phyloP scores from a whole-genome alignment of 805 yeast genomes.

The Metschnikowia koreensis region DNA sequence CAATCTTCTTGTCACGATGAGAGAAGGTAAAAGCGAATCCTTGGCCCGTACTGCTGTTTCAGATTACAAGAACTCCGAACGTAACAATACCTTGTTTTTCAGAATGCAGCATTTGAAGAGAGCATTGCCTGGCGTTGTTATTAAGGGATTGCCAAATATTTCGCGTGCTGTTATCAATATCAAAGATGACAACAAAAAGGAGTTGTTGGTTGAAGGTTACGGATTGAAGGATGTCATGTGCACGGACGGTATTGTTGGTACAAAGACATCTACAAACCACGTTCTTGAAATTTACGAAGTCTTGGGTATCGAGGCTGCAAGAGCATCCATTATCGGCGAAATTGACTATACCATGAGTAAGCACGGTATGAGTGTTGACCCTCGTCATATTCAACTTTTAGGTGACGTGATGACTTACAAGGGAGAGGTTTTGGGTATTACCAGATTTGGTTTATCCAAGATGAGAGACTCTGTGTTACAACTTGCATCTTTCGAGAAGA shows the following conservation, averaged over 20 bases:
- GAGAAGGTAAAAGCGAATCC: slow-evolving; percentile 37
- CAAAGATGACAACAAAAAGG: slow-evolving; percentile 80
- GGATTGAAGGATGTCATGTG: slow-evolving; percentile 96
- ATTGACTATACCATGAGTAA: slow-evolving; percentile 97
- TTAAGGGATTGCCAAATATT: slow-evolving; percentile 88
- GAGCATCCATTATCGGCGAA: slow-evolving; percentile 88
- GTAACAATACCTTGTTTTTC: slow-evolving; percentile 62
- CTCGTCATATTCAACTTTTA: slow-evolving; percentile 94
- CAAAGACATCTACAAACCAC: slow-evolving; percentile 86
- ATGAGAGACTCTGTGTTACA: slow-evolving; percentile 98
- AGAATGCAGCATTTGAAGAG: slow-evolving; percentile 89
- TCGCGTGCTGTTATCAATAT: slow-evolving; percentile 96
- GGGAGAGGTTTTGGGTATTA: slow-evolving; percentile 97
- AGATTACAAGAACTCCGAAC: slow-evolving; percentile 36
- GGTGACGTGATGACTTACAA: slow-evolving; percentile 99
- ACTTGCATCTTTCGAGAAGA: slow-evolving; percentile 95
- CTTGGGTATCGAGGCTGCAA: slow-evolving; percentile 96
- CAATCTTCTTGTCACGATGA: slow-evolving; percentile 55
- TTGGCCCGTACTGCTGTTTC: slow-evolving; percentile 32
- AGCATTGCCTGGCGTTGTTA: slow-evolving; percentile 80
- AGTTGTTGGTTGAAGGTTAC: slow-evolving; percentile 94
- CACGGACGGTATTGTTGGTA: slow-evolving; percentile 93
- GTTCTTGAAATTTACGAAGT: slow-evolving; percentile 85
- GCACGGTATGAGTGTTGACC: slow-evolving; percentile 99
- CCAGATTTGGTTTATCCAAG: slow-evolving; percentile 95